phyloP scores from a whole-genome alignment of 768 basidiomycete genomes.

The Pleurotus eryngii region DNA sequence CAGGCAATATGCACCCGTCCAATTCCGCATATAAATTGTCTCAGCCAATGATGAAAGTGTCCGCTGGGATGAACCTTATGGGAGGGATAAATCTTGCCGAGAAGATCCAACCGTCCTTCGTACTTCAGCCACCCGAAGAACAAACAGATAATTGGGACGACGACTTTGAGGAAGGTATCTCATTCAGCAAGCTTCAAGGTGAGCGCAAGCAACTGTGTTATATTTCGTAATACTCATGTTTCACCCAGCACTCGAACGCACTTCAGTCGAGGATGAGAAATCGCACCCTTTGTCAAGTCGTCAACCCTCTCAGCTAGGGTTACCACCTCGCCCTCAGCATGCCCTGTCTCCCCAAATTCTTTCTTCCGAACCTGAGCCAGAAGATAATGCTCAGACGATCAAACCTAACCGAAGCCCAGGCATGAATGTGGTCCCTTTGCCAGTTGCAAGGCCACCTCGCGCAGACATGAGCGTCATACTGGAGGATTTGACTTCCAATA shows the following conservation, averaged over 20 bases:
- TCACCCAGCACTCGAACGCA: constrained; percentile 55
- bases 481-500: constrained; percentile 1
- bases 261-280: constrained; percentile 49
- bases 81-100: constrained; percentile 41
- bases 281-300: constrained; percentile 13
- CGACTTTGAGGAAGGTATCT: constrained; percentile 94
- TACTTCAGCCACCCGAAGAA: constrained; percentile 72
- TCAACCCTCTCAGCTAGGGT: neutral
- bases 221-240: neutral
- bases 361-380: constrained; percentile 33
- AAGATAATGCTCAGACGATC: constrained; percentile 81
- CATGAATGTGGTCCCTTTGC: constrained; percentile 35
- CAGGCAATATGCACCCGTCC: constrained; percentile 26
- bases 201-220: neutral
- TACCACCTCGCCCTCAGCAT: neutral
- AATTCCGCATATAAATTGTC: constrained; percentile 27
- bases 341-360: neutral
- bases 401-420: constrained; percentile 72
- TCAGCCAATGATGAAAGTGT: constrained; percentile 16
- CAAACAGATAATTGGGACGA: constrained; percentile 98
- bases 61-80: constrained; percentile 11
- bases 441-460: constrained; percentile 60
- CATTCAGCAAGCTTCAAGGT: constrained; percentile 80
- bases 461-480: constrained; percentile 57
- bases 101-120: constrained; percentile 64